Evolutionary conservation across 495 filamentous ascomycete species (phyloP).

Genomic region (Penicillium taxi): DNA sequence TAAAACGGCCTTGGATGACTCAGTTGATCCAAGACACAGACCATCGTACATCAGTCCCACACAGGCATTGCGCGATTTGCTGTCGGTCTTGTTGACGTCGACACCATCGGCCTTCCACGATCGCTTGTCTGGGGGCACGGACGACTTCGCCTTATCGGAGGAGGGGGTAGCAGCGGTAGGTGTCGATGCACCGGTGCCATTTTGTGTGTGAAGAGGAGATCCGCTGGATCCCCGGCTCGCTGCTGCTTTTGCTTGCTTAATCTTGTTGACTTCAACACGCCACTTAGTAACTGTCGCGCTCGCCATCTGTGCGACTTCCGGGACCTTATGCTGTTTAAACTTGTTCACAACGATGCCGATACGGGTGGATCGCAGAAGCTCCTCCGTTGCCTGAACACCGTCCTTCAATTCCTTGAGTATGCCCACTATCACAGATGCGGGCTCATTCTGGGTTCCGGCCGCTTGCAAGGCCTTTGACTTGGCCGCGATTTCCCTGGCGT

Average conservation of each 20-base stretch:
- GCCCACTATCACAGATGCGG: conserved; percentile 52
- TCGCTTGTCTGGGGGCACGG: conserved; percentile 69
- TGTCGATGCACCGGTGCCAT: conserved; percentile 31
- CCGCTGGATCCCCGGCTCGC: conserved; percentile 35
- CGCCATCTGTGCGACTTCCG: conserved; percentile 65
- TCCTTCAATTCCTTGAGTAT: conserved; percentile 71
- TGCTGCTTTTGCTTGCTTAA: conserved; percentile 49
- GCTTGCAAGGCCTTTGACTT: conserved; percentile 69
- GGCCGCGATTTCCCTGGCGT: conserved; percentile 68
- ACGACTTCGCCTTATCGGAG: conserved; percentile 48
- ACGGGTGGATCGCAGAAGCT: conserved; percentile 73
- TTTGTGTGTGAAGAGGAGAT: conserved; percentile 32
- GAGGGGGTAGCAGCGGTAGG: conserved; percentile 35
- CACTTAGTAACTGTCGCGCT: conserved; percentile 80
- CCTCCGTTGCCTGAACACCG: conserved; percentile 75
- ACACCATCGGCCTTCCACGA: conserved; percentile 74
- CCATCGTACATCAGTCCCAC: conserved; percentile 86
- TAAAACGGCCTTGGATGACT: conserved; percentile 49
- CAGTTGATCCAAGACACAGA: conserved; percentile 37
- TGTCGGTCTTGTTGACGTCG: conserved; percentile 59
- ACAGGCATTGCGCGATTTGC: conserved; percentile 65
- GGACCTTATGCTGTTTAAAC: conserved; percentile 64
- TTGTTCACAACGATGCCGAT: conserved; percentile 86
- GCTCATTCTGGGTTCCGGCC: conserved; percentile 60
- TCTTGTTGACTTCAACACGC: conserved; percentile 72